Conservation (phyloP, 2,329 filamentous ascomycete genomes). For the Furcasterigmium sp. region DNA sequence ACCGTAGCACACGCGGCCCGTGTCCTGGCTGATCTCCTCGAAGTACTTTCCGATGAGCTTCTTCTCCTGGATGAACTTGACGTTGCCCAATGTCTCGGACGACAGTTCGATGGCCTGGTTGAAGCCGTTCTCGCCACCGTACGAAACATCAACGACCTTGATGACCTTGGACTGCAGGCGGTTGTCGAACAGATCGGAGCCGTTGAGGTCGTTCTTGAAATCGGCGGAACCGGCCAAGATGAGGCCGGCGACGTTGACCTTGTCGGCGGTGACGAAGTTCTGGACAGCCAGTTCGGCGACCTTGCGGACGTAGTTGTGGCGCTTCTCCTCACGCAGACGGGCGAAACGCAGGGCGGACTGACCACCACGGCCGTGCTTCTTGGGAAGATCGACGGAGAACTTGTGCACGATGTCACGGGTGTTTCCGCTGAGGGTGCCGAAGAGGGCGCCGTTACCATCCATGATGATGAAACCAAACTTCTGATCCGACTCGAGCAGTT, state of each 20-base stretch:
- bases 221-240: constrained; percentile 96
- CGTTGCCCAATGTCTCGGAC: constrained; percentile 92
- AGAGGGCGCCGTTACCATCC: constrained; percentile 97
- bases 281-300: constrained; percentile 96
- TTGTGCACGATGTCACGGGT: constrained; percentile 96
- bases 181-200: constrained; percentile 93
- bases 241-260: constrained; percentile 93
- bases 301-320: constrained; percentile 99
- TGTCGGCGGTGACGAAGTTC: constrained; percentile 98
- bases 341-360: constrained; percentile 99
- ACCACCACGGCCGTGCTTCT: constrained; percentile 99
- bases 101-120: constrained; percentile 98
- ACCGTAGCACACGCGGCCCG: constrained; percentile 94
- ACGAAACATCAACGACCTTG: constrained; percentile 98
- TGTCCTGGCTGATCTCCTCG: constrained; percentile 97
- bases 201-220: constrained; percentile 99
- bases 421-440: constrained; percentile 94
- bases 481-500: constrained; percentile 96
- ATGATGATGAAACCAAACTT: constrained; percentile 99
- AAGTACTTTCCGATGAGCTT: constrained; percentile 99
- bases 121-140: constrained; percentile 98
- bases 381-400: constrained; percentile 96
- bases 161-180: constrained; percentile 93
- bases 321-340: constrained; percentile 98
- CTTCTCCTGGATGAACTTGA: constrained; percentile 99